Base-by-base conservation (phyloP, 2,329 filamentous ascomycete species). In the Fusarium sp. region DNA sequence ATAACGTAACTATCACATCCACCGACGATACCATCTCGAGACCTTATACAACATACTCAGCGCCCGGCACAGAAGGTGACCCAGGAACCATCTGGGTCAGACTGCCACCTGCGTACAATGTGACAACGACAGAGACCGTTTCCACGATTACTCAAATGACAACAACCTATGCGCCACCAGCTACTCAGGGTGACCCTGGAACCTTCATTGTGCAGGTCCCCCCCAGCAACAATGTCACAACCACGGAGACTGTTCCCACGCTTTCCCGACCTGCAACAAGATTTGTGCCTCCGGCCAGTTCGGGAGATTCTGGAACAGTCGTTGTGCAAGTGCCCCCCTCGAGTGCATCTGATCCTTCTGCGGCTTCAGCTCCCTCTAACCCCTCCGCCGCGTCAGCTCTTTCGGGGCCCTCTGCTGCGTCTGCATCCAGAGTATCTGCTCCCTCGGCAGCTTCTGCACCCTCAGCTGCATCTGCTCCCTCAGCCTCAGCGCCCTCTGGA, bases 221-320 rank as follows among this genome's bases (percentile, higher is more conserved):
- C 11, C 56, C 49, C 20, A 42, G 29, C 4, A 18, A 18, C 2
- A 56, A 39, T 3, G 57, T 62, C 6, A 63, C 61, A 1, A 42
- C 35, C n/a, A 63, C 58, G 5, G 33, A 10, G 31, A 58, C 27
- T 33, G 53, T 40, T 17, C 18, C 31, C 13, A 46, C 58, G 1
- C 35, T 65, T 13, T 53, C 59, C 4, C 42, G n/a, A 27, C 50
- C 40, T 46, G 57, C 59, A 11, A 58, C 59, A 4, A 41, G 45
- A n/a, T 51, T 35, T 17, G 33, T 40, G 4, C 31, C 57, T 7
- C 56, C 47, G 11, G 39, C 39, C 20, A 35, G 21, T 17, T 31
- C 31, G 23, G 62, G 62, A 11, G 63, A 66, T 15, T 43, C 63
- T 4, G 63, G 29, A 27, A 67, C 64, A 6, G 39, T 67, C 8